Conservation (phyloP, 257 asterid genomes). For the Solanum rostratum region DNA sequence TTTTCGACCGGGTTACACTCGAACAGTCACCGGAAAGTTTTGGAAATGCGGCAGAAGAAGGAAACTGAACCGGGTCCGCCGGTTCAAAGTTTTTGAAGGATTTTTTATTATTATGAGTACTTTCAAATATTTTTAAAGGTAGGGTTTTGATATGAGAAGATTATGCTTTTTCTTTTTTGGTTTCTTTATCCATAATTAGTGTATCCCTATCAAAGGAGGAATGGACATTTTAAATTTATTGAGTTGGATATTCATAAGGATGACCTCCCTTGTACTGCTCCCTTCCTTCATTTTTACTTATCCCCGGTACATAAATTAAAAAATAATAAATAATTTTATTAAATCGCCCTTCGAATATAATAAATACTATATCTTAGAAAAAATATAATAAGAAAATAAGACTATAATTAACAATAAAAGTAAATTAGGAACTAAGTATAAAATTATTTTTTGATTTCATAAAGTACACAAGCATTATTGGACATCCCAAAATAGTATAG, state of each 20-base stretch:
- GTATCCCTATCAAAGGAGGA: background rate
- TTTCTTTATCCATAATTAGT: background rate
- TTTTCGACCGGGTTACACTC: constrained; percentile 22
- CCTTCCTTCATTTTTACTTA: no score
- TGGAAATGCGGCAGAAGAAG: constrained; percentile 30
- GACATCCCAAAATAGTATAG: no score
- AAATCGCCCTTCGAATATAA: no score
- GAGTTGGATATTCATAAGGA: background rate
- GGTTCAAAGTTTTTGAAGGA: constrained; percentile 9
- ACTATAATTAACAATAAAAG: no score
- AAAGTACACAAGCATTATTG: no score
- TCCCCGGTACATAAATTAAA: no score
- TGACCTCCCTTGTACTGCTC: no score
- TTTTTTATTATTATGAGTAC: background rate
- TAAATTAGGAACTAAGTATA: no score
- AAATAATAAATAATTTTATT: no score
- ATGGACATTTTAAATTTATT: background rate
- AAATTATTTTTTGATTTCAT: no score
- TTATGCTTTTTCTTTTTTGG: background rate
- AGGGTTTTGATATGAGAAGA: background rate
- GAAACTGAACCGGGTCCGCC: constrained; percentile 4
- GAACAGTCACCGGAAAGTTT: constrained; percentile 26
- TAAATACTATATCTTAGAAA: no score
- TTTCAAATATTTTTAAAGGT: background rate
- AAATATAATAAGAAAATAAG: no score